Evolutionary conservation across 208 protist genomes (phyloP).

Genomic region (Leptomonas seymouri): DNA sequence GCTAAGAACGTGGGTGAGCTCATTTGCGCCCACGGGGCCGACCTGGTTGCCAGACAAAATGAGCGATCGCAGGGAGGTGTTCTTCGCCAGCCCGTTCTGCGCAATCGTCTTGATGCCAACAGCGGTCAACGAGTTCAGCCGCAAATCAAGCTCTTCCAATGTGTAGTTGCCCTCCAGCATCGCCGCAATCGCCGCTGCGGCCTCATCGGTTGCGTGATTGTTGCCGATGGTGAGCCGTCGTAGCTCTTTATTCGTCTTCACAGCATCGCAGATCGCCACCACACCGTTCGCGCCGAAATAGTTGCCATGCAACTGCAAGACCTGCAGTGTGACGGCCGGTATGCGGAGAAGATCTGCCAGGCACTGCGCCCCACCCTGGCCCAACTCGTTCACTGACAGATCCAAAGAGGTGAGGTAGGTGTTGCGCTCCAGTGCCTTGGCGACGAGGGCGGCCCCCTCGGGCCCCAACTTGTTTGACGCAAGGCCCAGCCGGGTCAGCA

Average conservation of each 20-base stretch:
- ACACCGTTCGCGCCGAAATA: conserved; percentile 63
- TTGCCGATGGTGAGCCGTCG: conserved; percentile 71
- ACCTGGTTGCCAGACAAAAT: conserved; percentile 79
- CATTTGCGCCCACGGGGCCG: conserved; percentile 64
- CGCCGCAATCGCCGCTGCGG: conserved; percentile 48
- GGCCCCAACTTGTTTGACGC: conserved; percentile 82
- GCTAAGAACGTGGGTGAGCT: conserved; percentile 60
- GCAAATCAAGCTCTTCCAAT: conserved; percentile 74
- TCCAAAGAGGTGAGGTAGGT: conserved; percentile 86
- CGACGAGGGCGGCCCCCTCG: conserved; percentile 69
- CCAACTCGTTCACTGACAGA: conserved; percentile 87
- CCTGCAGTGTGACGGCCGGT: conserved; percentile 48
- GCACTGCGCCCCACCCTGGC: conserved; percentile 57
- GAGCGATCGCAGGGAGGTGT: conserved; percentile 56
- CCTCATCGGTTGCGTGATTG: conserved; percentile 84
- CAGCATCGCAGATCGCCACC: conserved; percentile 47
- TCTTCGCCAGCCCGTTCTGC: conserved; percentile 68
- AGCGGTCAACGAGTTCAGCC: conserved; percentile 77
- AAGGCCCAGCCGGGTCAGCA: conserved; percentile 61
- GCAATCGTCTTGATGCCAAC: conserved; percentile 51
- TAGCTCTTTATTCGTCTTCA: conserved; percentile 66
- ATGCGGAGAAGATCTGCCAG: conserved; percentile 65
- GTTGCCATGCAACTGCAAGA: conserved; percentile 81
- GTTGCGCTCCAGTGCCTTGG: conserved; percentile 79
- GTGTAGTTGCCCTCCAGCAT: conserved; percentile 81